phyloP scores from a whole-genome alignment of 306 rosid genomes.

The Adenanthera pavonina region DNA sequence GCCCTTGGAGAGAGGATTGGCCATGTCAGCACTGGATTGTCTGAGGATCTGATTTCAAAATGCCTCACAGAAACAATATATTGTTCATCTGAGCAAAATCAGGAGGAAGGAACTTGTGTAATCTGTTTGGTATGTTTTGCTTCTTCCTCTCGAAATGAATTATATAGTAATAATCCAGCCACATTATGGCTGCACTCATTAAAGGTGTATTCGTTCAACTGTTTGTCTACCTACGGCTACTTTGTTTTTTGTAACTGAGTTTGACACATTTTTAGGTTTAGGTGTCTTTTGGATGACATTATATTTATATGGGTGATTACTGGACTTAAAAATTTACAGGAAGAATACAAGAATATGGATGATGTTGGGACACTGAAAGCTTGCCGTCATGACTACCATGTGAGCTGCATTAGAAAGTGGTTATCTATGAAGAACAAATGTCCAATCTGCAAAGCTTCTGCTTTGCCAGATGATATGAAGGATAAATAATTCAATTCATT shows the following conservation, averaged over 20 bases:
- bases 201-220: not conserved
- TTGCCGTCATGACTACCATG: constrained; percentile 86
- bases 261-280: not conserved
- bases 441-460: constrained; percentile 78
- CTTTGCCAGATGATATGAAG: constrained; percentile 53
- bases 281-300: constrained; percentile 9
- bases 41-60: constrained; percentile 67
- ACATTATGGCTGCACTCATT: not conserved
- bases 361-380: constrained; percentile 73
- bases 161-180: not conserved
- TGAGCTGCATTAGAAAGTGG: constrained; percentile 84
- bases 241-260: not conserved
- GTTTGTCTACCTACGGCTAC: not conserved
- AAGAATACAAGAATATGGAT: constrained; percentile 83
- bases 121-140: constrained; percentile 30
- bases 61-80: constrained; percentile 75
- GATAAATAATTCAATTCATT: constrained; percentile 47
- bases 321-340: constrained; percentile 53
- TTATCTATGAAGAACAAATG: constrained; percentile 75
- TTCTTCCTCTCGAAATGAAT: not conserved
- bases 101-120: constrained; percentile 75
- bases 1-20: constrained; percentile 90
- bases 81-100: constrained; percentile 72
- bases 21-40: constrained; percentile 75
- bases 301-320: constrained; percentile 15